Conservation (phyloP, 257 asterid genomes). For the Solanum sejunctum region DNA sequence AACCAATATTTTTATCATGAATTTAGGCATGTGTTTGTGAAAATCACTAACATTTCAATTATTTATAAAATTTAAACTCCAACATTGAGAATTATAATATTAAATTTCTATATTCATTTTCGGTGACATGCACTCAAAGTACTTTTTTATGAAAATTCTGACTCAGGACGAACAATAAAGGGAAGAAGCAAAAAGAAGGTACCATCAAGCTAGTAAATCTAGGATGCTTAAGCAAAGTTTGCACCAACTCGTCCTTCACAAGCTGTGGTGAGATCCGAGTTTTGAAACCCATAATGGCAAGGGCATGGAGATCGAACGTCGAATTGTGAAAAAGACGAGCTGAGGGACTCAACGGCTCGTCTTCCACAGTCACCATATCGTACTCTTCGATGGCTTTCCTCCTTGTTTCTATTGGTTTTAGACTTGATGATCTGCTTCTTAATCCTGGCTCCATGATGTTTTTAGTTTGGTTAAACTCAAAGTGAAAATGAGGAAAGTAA, state of each 20-base stretch:
- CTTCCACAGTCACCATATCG: neutral
- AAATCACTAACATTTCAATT: neutral
- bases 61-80: neutral
- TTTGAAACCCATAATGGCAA: constrained; percentile 7
- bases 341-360: constrained; percentile 21
- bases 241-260: constrained; percentile 7
- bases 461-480: too few relatives aligned
- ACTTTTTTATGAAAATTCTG: neutral
- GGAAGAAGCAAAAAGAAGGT: too few relatives aligned
- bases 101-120: neutral
- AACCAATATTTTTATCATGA: neutral
- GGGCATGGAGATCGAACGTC: constrained; percentile 9
- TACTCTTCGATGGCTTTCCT: neutral
- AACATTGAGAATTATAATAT: neutral
- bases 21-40: neutral
- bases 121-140: neutral
- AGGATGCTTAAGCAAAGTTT: constrained; percentile 22
- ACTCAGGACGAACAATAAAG: neutral
- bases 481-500: too few relatives aligned
- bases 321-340: constrained; percentile 22
- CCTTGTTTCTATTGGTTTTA: neutral
- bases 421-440: neutral
- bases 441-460: neutral
- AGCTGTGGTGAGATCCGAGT: neutral
- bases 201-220: constrained; percentile 25